Evolutionary conservation across 345 rosid genomes (phyloP).

Genomic region (Pelargonium nanum): DNA sequence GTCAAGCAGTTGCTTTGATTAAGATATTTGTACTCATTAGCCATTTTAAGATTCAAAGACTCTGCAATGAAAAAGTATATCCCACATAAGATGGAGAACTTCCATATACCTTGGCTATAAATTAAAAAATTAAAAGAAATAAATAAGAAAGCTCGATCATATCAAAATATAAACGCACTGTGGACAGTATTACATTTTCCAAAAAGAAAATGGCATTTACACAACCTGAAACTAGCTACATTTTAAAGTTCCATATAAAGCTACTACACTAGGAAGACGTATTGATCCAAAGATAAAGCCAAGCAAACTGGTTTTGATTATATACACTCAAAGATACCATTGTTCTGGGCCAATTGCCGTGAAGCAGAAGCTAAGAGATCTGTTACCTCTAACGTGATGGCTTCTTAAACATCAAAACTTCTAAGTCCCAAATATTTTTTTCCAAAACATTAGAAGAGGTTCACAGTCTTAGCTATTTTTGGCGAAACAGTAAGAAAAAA

Average conservation of each 20-base stretch:
- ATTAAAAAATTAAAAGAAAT: too few relatives aligned
- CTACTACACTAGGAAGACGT: background rate
- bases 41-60: slow-evolving; percentile 60
- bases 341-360: background rate
- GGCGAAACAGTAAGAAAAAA: background rate
- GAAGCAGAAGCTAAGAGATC: background rate
- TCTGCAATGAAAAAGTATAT: slow-evolving; percentile 36
- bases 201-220: background rate
- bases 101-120: background rate
- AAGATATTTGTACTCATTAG: slow-evolving; percentile 74
- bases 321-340: background rate
- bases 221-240: background rate
- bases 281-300: too few relatives aligned
- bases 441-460: too few relatives aligned
- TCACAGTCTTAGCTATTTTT: too few relatives aligned
- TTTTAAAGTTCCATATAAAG: too few relatives aligned
- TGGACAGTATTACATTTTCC: background rate
- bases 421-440: too few relatives aligned
- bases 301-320: background rate
- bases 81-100: background rate
- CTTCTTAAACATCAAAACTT: slow-evolving; percentile 1
- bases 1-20: slow-evolving; percentile 76
- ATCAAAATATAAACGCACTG: background rate
- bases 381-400: background rate
- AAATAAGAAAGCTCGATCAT: background rate